These are phyloP conservation scores for Dictyostelium purpureum DNA, from an alignment of 78 protist species.

Conservation along the genomic window DNA sequence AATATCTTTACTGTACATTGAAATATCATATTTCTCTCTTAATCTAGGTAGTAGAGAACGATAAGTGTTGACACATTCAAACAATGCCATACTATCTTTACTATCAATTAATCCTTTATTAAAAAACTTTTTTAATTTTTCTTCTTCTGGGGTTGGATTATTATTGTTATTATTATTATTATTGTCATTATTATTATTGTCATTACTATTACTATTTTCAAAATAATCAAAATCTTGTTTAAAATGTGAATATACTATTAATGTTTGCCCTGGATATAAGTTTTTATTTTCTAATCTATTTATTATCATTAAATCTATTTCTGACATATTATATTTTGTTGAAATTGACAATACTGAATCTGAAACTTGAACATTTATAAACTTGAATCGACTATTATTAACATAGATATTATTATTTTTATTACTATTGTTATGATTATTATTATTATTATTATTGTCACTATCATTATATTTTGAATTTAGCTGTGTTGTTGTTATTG, in stretches of 20 bases:
- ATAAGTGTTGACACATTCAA: background rate
- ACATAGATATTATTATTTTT: background rate
- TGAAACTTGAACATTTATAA: slow-evolving; percentile 46
- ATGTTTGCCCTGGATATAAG: slow-evolving; percentile 46
- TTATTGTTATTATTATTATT: background rate
- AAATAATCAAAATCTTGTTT: background rate
- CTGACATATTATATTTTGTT: slow-evolving; percentile 62
- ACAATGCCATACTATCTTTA: background rate
- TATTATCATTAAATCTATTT: slow-evolving; percentile 52
- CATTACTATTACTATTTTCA: background rate
- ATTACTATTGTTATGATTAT: background rate
- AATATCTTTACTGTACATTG: slow-evolving; percentile 27
- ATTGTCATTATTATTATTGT: background rate
- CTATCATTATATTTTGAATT: background rate
- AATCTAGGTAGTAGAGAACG: slow-evolving; percentile 15
- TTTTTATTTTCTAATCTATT: slow-evolving; percentile 24
- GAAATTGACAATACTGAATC: slow-evolving; percentile 64
- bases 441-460: background rate
- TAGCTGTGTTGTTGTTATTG: too few relatives aligned
- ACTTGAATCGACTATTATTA: background rate
- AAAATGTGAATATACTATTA: slow-evolving; percentile 31
- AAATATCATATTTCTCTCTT: background rate
- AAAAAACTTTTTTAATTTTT: background rate
- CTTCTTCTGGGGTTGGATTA: background rate
- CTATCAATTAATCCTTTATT: background rate